These are phyloP conservation scores for Kodamaea derodonti DNA, from an alignment of 1,139 yeast species.

Conservation along the genomic window DNA sequence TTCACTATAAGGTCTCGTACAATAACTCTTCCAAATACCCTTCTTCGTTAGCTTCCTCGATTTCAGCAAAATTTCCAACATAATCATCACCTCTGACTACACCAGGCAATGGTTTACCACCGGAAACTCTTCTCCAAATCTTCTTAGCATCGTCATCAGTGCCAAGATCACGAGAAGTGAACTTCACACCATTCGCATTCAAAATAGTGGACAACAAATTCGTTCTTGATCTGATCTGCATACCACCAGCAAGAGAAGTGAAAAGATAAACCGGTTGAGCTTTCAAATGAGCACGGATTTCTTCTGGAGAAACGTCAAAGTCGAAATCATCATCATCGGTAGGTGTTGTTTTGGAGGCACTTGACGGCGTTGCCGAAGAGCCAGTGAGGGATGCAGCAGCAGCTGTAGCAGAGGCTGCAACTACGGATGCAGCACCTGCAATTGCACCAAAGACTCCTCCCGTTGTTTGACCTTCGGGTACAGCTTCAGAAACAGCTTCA, in stretches of 20 bases:
- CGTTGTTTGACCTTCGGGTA: slow-evolving; percentile 4
- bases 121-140: slow-evolving; percentile 77
- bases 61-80: slow-evolving; percentile 77
- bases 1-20: slow-evolving; percentile 27
- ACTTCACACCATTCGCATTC: slow-evolving; percentile 68
- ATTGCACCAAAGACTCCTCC: slow-evolving; percentile 4
- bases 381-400: slow-evolving; percentile 4
- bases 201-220: slow-evolving; percentile 74
- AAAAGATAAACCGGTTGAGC: slow-evolving; percentile 66
- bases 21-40: slow-evolving; percentile 61
- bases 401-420: slow-evolving; percentile 5
- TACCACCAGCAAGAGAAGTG: slow-evolving; percentile 89
- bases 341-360: slow-evolving; percentile 1
- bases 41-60: slow-evolving; percentile 84
- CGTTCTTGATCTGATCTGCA: slow-evolving; percentile 78
- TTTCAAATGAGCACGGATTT: slow-evolving; percentile 42
- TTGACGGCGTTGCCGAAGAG: neutral
- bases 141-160: slow-evolving; percentile 84
- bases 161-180: slow-evolving; percentile 74
- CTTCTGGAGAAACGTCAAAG: slow-evolving; percentile 42
- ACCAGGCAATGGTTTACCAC: slow-evolving; percentile 83
- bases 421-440: slow-evolving; percentile 6
- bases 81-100: slow-evolving; percentile 87
- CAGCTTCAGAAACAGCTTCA: slow-evolving; percentile 6
- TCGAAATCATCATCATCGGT: slow-evolving; percentile 23